Percentiles rank a stretch among this genome's conserved stretches.
These are phyloP conservation scores for Ganoderma sinense DNA, from an alignment of 1,284 basidiomycete genomes.

Conservation along the genomic window DNA sequence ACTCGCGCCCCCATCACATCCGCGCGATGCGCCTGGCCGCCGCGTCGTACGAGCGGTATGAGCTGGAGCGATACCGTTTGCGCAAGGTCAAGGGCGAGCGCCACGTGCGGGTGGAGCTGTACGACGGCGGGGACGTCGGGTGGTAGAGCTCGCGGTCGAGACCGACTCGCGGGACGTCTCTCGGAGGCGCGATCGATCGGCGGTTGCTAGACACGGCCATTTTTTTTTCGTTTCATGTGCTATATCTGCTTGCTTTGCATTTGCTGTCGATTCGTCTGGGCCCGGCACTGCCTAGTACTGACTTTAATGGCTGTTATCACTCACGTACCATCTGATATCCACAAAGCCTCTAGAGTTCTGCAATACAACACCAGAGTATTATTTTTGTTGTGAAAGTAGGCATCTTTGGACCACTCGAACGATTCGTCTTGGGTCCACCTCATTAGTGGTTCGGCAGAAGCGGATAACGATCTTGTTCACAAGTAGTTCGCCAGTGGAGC, in stretches of 20 bases:
- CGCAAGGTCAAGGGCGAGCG: conserved; percentile 67
- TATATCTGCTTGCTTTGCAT: conserved; percentile 4
- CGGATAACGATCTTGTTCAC: no score
- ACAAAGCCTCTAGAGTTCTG: not conserved
- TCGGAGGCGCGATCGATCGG: not conserved
- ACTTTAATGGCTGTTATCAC: not conserved
- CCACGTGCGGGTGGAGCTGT: conserved; percentile 64
- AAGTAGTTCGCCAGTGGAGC: no score
- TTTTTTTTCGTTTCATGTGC: conserved; percentile 1
- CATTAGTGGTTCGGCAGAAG: no score
- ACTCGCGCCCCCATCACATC: conserved; percentile 80
- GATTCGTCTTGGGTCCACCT: no score
- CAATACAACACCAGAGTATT: not conserved
- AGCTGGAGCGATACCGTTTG: conserved; percentile 78
- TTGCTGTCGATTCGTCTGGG: conserved; percentile 44
- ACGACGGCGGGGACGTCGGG: conserved; percentile 72
- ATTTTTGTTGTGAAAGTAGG: no score
- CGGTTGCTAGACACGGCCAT: not conserved
- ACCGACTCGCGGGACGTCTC: not conserved
- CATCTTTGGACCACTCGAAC: no score
- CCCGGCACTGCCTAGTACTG: not conserved
- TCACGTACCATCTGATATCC: not conserved
- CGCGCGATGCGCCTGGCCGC: conserved; percentile 84
- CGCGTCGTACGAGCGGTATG: conserved; percentile 81
- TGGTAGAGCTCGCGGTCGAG: conserved; percentile 52